Base-by-base conservation (phyloP, 768 basidiomycete species). In the Gymnopilus dilepis region DNA sequence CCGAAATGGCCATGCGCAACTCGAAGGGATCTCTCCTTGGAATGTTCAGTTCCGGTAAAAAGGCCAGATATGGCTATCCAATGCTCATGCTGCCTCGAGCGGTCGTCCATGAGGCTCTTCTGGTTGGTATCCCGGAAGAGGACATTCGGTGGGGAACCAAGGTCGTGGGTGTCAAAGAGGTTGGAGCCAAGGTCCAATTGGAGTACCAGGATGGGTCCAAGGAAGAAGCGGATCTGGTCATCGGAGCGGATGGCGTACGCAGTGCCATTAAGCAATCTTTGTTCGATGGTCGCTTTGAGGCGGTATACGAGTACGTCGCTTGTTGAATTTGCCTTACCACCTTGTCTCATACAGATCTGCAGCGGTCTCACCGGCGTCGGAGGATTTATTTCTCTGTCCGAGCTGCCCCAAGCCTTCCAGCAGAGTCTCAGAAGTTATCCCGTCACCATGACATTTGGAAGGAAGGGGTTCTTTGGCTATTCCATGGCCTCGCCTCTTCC, bases 211-310 rank as follows among this genome's bases (percentile, higher is more conserved):
- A 78, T 58, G 77, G 77, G 2, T 69, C 66, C 1, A 65, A 65
- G 24, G 77, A 78, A 51, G 62, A 45, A 21, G 76, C 72, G 0
- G 77, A 80, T 59, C 64, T 80, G 4, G 72, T 80, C 37, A 74
- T 80, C 34, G 79, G 79, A 8, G 78, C 78, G 0, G 78, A 80
- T 61, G 78, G 78, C 2, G 73, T 76, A 7, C 68, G 72, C 47
- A 80, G 79, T 61, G 65, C 75, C 0, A 70, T 75, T n/a, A 70
- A 76, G 17, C 66, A 73, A 37, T 71, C 69, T 7, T 64, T 77
- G 13, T 76, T 76, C 40, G 72, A 73, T 0, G 63, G 74, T 6
- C 43, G 58, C 24, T 67, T 62, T 48, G 59, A 60, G 28, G 59
- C 67, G n/a, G 15, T 51, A 40, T 69, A 67, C 33, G 65, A 64